Evolutionary conservation across 495 filamentous ascomycete species (phyloP), one percentile per base, ranked within the genome.

Genomic region (Pseudoneurospora amorphoporcata): DNA sequence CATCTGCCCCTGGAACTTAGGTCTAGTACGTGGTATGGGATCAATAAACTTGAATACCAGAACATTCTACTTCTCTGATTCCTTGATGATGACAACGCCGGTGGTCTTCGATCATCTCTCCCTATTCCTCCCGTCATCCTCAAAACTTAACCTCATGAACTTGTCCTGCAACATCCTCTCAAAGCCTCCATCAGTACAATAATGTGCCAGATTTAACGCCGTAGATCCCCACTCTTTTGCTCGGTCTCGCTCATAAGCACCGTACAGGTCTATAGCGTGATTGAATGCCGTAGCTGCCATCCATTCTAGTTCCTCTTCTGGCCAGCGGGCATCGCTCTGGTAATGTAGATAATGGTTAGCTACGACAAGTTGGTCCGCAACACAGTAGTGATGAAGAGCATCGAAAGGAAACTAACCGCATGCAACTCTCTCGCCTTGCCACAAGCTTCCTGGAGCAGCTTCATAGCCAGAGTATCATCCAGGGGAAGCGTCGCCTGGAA

Each of bases 231-330:
- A 94, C 32, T 82, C 79, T 73, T 84, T 85, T 70, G 88, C 90
- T 4, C 83, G 82, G 38, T 83, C 85, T 69, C 89, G 87, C 68
- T 90, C 84, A 0, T 82, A 82, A 4, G 75, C 77, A 16, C 87
- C 82, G 73, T 92, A 94, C 58, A 90, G 88, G 73, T 95, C 92
- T 29, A 94, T 86, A 0, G 90, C 90, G 53, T 86, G 88, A 74
- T 96, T 96, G 83, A 95, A 97, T 0, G 90, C 81, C 3, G 86
- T 88, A 0, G 88, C 88, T 1, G 90, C 89, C 39, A 98, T 87
- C 90, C 92, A 94, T 75, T 92, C 88, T 3, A 97, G 81, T 74
- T 97, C 94, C 8, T 87, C 86, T 10, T 80, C 72, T 4, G 92
- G 92, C 76, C 93, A 96, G 3, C 77, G 76, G 14, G 85, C 78